Conservation (phyloP, 768 basidiomycete species). For the Arthromyces matolae region DNA sequence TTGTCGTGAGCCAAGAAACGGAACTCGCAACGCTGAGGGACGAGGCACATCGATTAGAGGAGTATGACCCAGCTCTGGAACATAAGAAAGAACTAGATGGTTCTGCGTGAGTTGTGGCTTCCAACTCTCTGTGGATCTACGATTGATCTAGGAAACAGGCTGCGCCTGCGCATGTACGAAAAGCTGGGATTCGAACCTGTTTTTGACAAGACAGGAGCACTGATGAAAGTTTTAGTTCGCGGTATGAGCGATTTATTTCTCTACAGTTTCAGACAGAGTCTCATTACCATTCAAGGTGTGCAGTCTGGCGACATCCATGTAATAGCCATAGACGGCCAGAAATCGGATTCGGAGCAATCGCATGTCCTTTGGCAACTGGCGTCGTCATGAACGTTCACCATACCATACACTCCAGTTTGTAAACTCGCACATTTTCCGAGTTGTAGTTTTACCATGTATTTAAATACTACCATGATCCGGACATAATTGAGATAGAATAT, state of each 20-base stretch:
- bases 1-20: conserved; percentile 63
- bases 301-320: conserved; percentile 45
- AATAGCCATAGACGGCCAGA: conserved; percentile 33
- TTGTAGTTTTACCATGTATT: conserved; percentile 1
- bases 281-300: conserved; percentile 33
- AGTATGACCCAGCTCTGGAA: conserved; percentile 68
- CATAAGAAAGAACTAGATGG: conserved; percentile 69
- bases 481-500: conserved; percentile 6
- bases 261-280: not conserved
- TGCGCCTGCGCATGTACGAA: conserved; percentile 66
- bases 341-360: conserved; percentile 34
- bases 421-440: too few species aligned
- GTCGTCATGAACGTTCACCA: conserved; percentile 28
- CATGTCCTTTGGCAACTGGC: conserved; percentile 44
- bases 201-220: conserved; percentile 44
- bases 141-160: conserved; percentile 30
- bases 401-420: not conserved
- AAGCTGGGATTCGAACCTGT: conserved; percentile 72
- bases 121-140: not conserved
- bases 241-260: conserved; percentile 23
- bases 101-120: conserved; percentile 46
- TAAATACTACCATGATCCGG: not conserved
- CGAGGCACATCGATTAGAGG: conserved; percentile 55
- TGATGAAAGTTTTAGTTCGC: conserved; percentile 68
- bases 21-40: conserved; percentile 69